These are phyloP conservation scores for Musa schizocarpa DNA, from an alignment of 176 grass and related monocot species.

Conservation along the genomic window DNA sequence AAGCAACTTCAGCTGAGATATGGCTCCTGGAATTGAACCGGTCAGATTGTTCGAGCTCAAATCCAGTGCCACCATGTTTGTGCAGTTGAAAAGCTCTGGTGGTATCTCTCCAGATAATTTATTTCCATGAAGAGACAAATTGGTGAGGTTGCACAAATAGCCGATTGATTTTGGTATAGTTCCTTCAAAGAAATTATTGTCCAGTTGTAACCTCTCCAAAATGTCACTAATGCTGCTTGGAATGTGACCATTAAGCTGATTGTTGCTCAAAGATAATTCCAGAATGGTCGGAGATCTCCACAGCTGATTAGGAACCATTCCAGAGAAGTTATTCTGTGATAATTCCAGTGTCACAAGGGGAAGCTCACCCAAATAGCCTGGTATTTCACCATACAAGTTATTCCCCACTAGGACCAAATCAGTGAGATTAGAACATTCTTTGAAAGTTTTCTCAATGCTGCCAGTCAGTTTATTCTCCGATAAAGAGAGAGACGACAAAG, in stretches of 20 bases:
- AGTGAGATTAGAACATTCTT: constrained; percentile 59
- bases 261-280: constrained; percentile 63
- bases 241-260: constrained; percentile 56
- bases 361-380: constrained; percentile 57
- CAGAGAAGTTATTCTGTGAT: constrained; percentile 71
- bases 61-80: constrained; percentile 68
- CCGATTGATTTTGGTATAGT: constrained; percentile 55
- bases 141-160: constrained; percentile 67
- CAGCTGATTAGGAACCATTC: constrained; percentile 47
- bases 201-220: constrained; percentile 64
- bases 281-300: constrained; percentile 65
- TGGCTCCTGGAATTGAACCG: constrained; percentile 52
- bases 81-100: constrained; percentile 69
- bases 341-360: constrained; percentile 71
- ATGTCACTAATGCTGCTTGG: constrained; percentile 52
- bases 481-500: constrained; percentile 43
- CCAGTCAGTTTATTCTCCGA: constrained; percentile 67
- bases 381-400: constrained; percentile 77
- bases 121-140: constrained; percentile 71
- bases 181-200: constrained; percentile 71
- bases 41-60: constrained; percentile 64
- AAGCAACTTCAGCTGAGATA: constrained; percentile 70
- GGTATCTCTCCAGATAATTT: constrained; percentile 75
- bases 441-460: constrained; percentile 52
- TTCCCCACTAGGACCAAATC: constrained; percentile 69